Evolutionary conservation across 805 yeast genomes (phyloP).

Genomic region (Saccharomycopsis capsularis): DNA sequence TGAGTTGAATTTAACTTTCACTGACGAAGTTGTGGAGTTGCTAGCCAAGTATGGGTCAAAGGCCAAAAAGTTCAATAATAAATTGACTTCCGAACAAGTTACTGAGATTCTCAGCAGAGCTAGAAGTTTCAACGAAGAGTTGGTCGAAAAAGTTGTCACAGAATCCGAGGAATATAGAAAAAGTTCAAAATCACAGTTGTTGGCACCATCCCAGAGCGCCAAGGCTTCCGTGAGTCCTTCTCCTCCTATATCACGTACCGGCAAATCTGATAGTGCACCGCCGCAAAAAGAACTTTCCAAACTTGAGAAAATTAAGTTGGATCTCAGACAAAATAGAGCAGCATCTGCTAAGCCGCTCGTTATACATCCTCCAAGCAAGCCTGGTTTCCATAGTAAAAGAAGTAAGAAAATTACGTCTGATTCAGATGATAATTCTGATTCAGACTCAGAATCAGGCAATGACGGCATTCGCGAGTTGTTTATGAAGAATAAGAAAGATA

Average conservation of each 20-base stretch:
- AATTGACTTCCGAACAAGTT: constrained; percentile 60
- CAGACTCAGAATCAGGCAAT: constrained; percentile 9
- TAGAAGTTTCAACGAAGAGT: constrained; percentile 41
- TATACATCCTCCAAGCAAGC: constrained; percentile 22
- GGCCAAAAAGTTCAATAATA: constrained; percentile 63
- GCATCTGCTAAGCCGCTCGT: constrained; percentile 30
- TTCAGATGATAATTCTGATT: constrained; percentile 11
- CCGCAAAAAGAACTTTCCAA: constrained; percentile 3
- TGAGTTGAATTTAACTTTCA: constrained; percentile 45
- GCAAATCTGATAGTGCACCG: neutral
- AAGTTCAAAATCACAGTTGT: constrained; percentile 10
- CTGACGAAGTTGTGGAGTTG: constrained; percentile 44
- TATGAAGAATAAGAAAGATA: constrained; percentile 28
- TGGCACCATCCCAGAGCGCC: neutral
- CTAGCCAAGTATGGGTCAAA: constrained; percentile 60
- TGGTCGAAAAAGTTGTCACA: constrained; percentile 47
- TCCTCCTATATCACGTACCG: neutral
- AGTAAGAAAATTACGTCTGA: constrained; percentile 10
- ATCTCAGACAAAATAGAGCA: constrained; percentile 9
- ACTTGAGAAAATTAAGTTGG: constrained; percentile 9
- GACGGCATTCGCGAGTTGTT: constrained; percentile 30
- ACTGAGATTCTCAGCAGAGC: constrained; percentile 57
- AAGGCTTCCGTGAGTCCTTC: neutral
- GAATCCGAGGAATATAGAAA: constrained; percentile 36
- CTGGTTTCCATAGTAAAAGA: constrained; percentile 21